These are phyloP conservation scores for Termitomyces sp. DNA, from an alignment of 768 basidiomycete genomes.

Conservation along the genomic window DNA sequence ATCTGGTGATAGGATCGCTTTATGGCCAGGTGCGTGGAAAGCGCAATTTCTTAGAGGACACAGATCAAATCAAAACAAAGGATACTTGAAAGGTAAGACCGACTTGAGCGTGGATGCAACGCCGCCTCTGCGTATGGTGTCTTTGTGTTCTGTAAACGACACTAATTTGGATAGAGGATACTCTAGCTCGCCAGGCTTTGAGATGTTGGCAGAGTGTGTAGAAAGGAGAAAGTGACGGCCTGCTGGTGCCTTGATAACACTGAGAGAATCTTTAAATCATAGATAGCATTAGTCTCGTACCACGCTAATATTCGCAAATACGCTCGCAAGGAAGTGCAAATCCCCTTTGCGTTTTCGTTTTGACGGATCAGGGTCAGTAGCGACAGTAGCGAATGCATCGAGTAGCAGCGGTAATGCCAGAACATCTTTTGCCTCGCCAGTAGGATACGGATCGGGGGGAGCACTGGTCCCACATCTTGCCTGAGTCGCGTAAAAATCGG, in stretches of 20 bases:
- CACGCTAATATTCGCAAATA: constrained; percentile 86
- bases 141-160: constrained; percentile 85
- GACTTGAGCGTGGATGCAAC: constrained; percentile 87
- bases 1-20: constrained; percentile 66
- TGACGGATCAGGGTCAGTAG: constrained; percentile 40
- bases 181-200: constrained; percentile 46
- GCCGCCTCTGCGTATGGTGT: constrained; percentile 82
- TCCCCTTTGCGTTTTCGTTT: constrained; percentile 63
- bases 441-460: constrained; percentile 67
- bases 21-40: constrained; percentile 64
- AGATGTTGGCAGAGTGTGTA: constrained; percentile 48
- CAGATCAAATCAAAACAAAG: background rate
- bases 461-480: constrained; percentile 79
- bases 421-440: constrained; percentile 44
- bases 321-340: constrained; percentile 88
- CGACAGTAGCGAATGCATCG: constrained; percentile 73
- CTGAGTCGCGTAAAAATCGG: constrained; percentile 62
- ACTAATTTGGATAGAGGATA: constrained; percentile 82
- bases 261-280: background rate
- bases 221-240: constrained; percentile 81
- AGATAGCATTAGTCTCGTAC: constrained; percentile 29
- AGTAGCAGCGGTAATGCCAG: constrained; percentile 76
- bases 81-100: constrained; percentile 11
- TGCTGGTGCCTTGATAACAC: constrained; percentile 49
- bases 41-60: constrained; percentile 60